Conservation (phyloP, 1,139 yeast genomes). For the Yamadazyma dendronema region DNA sequence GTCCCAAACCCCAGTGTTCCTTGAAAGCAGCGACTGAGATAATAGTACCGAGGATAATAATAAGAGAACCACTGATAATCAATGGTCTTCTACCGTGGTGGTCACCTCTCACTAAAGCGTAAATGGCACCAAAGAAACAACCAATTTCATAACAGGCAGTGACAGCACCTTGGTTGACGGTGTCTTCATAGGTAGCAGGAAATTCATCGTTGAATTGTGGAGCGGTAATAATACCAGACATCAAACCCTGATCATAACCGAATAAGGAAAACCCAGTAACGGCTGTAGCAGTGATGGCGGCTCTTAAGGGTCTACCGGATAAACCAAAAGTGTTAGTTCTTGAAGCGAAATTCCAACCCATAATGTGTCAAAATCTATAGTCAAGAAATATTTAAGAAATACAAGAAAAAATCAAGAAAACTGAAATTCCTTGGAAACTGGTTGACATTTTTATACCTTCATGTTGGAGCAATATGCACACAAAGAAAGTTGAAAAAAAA, state of each 20-base stretch:
- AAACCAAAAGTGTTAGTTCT: constrained; percentile 47
- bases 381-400: constrained; percentile 6
- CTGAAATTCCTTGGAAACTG: not conserved
- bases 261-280: constrained; percentile 64
- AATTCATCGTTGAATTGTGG: constrained; percentile 54
- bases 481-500: not conserved
- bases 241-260: constrained; percentile 79
- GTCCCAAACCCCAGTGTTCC: constrained; percentile 51
- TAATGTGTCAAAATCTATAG: constrained; percentile 5
- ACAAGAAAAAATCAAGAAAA: constrained; percentile 1
- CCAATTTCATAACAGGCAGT: constrained; percentile 75
- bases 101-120: constrained; percentile 37
- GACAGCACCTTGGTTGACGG: constrained; percentile 63
- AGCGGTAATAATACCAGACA: constrained; percentile 70
- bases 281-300: constrained; percentile 53
- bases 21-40: constrained; percentile 50
- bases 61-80: constrained; percentile 35
- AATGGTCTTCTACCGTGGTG: constrained; percentile 46
- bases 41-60: constrained; percentile 44
- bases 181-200: constrained; percentile 45
- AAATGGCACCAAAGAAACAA: constrained; percentile 67
- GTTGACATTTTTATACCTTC: not conserved
- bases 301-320: constrained; percentile 40
- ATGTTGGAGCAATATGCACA: constrained; percentile 3
- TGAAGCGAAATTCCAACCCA: constrained; percentile 28